Base-by-base conservation (phyloP, 805 yeast species). In the Wickerhamiella brachini region DNA sequence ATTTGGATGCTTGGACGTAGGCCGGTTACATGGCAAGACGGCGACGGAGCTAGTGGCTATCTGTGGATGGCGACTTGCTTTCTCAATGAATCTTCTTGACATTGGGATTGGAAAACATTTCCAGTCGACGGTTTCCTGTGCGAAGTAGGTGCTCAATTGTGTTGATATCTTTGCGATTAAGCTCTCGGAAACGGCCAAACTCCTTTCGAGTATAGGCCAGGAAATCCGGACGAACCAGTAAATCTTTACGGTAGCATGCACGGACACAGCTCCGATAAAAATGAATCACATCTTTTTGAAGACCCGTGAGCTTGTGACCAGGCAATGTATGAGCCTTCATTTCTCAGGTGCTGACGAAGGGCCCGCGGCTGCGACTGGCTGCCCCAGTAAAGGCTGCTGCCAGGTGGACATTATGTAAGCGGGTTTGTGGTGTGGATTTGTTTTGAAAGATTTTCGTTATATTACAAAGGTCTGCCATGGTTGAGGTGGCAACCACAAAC, bases 61-160 rank as follows among this genome's bases (percentile, higher is more conserved):
- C n/a, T n/a, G n/a, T n/a, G n/a, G n/a, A n/a, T n/a, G n/a, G n/a
- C n/a, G n/a, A n/a, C n/a, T n/a, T n/a, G n/a, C n/a, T n/a, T n/a
- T n/a, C n/a, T 26, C 39, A 57, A 39, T 45, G 51, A 34, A 86
- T 81, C 59, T 86, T 84, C 55, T 81, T 83, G 34, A 89, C 80
- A 49, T 76, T 79, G 1, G 85, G 79, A 55, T 79, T 76, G 57
- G 82, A 77, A 57, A 80, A 84, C 78, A 81, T 77, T 55, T 87
- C 94, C 48, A 75, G 71, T 59, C 83, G 72, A 61, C 81, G 79
- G 54, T 76, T 72, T 3, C 97, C 97, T 2, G 76, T 73, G 53
- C 97, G 71, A 42, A 89, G 65, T 39, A 90, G 71, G 66, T 89
- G 88, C 63, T 89, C 97, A 44, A 89, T 79, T 0, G 95, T 83